These are phyloP conservation scores for Syncephalis plumigaleata DNA, from an alignment of 371 early-diverging fungal genomes.

Conservation along the genomic window DNA sequence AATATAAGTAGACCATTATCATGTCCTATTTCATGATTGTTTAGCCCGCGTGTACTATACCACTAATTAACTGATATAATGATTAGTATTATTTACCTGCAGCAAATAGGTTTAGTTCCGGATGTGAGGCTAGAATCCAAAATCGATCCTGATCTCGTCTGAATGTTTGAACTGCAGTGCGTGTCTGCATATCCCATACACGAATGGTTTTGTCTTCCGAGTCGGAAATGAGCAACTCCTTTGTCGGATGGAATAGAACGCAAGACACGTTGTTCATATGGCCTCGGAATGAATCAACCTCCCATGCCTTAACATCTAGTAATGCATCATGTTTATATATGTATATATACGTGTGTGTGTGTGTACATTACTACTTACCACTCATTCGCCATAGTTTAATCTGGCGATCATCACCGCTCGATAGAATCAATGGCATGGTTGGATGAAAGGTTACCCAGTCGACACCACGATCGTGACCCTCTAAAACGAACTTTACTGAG, in stretches of 20 bases:
- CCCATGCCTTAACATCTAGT: conserved; percentile 89
- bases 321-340: background rate
- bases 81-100: conserved; percentile 59
- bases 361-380: too few species aligned
- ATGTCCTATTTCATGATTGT: conserved; percentile 54
- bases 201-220: conserved; percentile 96
- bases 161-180: conserved; percentile 82
- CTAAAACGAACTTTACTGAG: conserved; percentile 93
- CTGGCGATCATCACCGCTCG: conserved; percentile 96
- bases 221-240: conserved; percentile 81
- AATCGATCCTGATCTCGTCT: conserved; percentile 92
- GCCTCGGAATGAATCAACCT: conserved; percentile 93
- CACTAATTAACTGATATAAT: too few species aligned
- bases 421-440: conserved; percentile 81
- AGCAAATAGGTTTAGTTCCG: conserved; percentile 87
- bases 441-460: conserved; percentile 97
- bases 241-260: conserved; percentile 82
- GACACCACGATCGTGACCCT: conserved; percentile 98
- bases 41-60: too few species aligned
- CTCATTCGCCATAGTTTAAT: conserved; percentile 98
- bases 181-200: conserved; percentile 91
- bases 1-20: conserved; percentile 96
- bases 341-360: too few species aligned
- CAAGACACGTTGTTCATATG: conserved; percentile 97
- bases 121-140: conserved; percentile 93